These are phyloP conservation scores for Chaetomium fimeti DNA, from an alignment of 495 filamentous ascomycete genomes.

Conservation along the genomic window DNA sequence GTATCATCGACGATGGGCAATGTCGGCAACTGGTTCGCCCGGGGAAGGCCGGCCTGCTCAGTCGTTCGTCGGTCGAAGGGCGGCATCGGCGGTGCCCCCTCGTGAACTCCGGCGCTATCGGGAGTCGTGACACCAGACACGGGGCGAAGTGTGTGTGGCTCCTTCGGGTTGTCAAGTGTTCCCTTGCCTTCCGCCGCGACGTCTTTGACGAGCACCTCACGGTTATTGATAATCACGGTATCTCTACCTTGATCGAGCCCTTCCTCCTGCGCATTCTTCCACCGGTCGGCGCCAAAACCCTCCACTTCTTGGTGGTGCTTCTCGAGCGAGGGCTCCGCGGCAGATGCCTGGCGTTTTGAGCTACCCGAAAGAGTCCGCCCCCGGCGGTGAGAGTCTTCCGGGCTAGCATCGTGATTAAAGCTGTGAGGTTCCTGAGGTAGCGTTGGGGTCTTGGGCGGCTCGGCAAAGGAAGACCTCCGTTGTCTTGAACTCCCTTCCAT, in stretches of 20 bases:
- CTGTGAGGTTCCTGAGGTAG: constrained; percentile 48
- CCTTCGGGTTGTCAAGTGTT: constrained; percentile 51
- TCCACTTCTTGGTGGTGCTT: constrained; percentile 72
- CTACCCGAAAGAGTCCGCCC: constrained; percentile 44
- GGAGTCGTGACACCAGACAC: constrained; percentile 19
- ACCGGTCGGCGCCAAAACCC: constrained; percentile 70
- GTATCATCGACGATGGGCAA: constrained; percentile 70
- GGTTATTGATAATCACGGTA: constrained; percentile 58
- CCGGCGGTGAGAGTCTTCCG: constrained; percentile 62
- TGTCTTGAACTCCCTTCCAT: constrained; percentile 34
- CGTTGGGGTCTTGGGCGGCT: constrained; percentile 21
- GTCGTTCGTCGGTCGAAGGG: constrained; percentile 52
- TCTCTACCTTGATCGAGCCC: constrained; percentile 63
- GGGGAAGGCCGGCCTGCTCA: constrained; percentile 55
- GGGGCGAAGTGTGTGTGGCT: constrained; percentile 31
- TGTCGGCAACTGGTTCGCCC: constrained; percentile 63
- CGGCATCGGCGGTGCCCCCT: constrained; percentile 52
- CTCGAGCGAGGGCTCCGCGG: constrained; percentile 45
- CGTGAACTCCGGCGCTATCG: constrained; percentile 38
- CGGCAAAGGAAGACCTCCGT: constrained; percentile 12
- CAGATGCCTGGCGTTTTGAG: constrained; percentile 38
- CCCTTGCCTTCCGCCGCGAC: constrained; percentile 61
- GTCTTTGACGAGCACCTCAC: constrained; percentile 64
- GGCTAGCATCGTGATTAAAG: constrained; percentile 83
- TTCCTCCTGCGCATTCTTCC: constrained; percentile 56